Evolutionary conservation across 2,329 filamentous ascomycete species (phyloP), one percentile per base, ranked within the genome.

Genomic region (Alternaria infectoria): DNA sequence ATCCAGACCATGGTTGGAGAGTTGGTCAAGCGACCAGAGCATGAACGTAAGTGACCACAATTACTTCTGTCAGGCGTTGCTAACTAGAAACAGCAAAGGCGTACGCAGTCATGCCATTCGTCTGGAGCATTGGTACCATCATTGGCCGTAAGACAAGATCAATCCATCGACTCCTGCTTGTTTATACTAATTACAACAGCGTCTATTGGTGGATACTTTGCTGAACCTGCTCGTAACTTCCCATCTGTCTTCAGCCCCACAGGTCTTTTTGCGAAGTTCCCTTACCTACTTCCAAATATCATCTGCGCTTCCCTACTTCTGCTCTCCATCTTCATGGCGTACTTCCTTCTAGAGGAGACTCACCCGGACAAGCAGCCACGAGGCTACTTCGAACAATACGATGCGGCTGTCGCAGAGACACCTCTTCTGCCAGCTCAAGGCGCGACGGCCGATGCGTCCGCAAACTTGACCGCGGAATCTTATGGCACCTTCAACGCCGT

Each of bases 1-100:
- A 93, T 96, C 69, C 78, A 96, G 80, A 97, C 93, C 17, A 96
- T 97, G 92, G 94, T 97, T 13, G 93, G 91, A 26, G 94, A 97
- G 79, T 80, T 97, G 59, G 91, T 96, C 55, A 91, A 87, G 32
- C 92, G 90, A 61, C 93, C 92, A 13, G 91, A 94, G 73, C 92
- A 97, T 80, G 93, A 97, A 81, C 93, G 90, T 93, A 81, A 84
- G 90, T 87, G 13, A 21, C 15, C 12, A 17, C 11, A 21, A 11
- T 2, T 30, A 15, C 36, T 17, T 54, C 13, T 45, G 60, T 21
- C 65, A 70, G 47, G 55, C 13, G 23, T 50, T 5, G 91, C 96
- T 59, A 91, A 87, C 30, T 91, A 90, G 26, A 61, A 92, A 12
- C 90, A 94, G 73, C 92, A 96, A 80, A 65, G 71, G 93, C 91